Base-by-base conservation (phyloP, 2,329 filamentous ascomycete genomes). In the Scedosporium boydii region DNA sequence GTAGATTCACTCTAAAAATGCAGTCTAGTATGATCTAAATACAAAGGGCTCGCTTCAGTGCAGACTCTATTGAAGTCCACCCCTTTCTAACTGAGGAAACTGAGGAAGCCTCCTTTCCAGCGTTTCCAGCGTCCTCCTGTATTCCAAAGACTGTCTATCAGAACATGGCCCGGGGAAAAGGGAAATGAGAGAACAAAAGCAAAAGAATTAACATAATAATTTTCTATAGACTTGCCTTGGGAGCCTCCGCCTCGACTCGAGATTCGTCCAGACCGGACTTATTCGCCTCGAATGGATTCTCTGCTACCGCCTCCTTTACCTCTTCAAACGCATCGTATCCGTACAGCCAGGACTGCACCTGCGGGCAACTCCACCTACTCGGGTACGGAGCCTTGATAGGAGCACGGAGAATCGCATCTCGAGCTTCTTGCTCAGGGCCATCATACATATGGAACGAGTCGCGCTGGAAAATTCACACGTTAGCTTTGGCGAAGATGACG, bases 281-380 rank as follows among this genome's bases (percentile, higher is more conserved):
- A 23, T 55, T 23, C 18, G 7, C 12, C 1, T 23, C 14, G 51
- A 55, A 61, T 7, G 59, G 59, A 18, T 44, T 34, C 2, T 46
- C 16, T 18, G n/a, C 3, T 12, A 55, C 34, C 9, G 59, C 59
- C 10, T 75, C 73, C 61, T 82, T 77, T 1, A 80, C 82, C 67
- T 86, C 84, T 29, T 74, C 73, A 63, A 80, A 79, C 3, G 84
- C 83, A 71, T 88, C 82, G 65, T 88, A 88, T 0, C 85, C 83
- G 66, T 84, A 89, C 57, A 89, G 65, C 82, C 85, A 88, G 0
- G 81, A 80, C 70, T 88, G 85, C 0, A 85, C 80, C 41, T 82
- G 74, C 0, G 84, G 84, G 68, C 85, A 87, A 1, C 81, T 84
- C 81, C 86, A 61, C 29, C 59, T 26, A 18, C 59, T 61, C 85